phyloP scores from a whole-genome alignment of 192 early-diverging fungal species.

The Gryganskiella cystojenkinii region DNA sequence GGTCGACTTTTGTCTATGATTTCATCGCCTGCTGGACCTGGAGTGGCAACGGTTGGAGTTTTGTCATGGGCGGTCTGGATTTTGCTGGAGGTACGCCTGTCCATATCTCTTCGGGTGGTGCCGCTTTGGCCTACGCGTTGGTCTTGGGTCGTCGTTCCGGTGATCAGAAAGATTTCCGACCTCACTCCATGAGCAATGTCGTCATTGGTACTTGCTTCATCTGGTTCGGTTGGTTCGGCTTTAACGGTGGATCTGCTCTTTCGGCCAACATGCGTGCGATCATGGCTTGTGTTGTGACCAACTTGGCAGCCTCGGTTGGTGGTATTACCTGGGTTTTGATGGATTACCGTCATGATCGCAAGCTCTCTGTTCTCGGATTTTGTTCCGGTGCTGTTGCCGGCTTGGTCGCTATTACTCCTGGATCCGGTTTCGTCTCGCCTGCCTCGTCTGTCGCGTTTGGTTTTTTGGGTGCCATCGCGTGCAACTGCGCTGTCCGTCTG shows the following conservation, averaged over 20 bases:
- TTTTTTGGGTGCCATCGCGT: constrained; percentile 72
- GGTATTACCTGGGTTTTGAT: constrained; percentile 86
- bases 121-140: constrained; percentile 89
- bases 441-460: constrained; percentile 89
- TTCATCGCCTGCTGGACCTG: constrained; percentile 97
- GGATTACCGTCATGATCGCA: constrained; percentile 82
- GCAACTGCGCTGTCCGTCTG: constrained; percentile 84
- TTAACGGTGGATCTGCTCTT: constrained; percentile 92
- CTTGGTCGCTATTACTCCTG: constrained; percentile 94
- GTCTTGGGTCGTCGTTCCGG: constrained; percentile 86
- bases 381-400: constrained; percentile 96
- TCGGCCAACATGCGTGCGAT: constrained; percentile 86
- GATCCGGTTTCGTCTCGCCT: constrained; percentile 86
- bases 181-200: constrained; percentile 93
- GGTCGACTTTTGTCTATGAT: constrained; percentile 94
- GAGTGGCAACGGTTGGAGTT: constrained; percentile 87
- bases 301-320: constrained; percentile 84
- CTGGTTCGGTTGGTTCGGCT: constrained; percentile 98
- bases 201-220: constrained; percentile 89
- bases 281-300: constrained; percentile 87
- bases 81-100: constrained; percentile 98
- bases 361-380: constrained; percentile 91
- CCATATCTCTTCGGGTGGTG: constrained; percentile 91
- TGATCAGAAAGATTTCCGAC: constrained; percentile 77
- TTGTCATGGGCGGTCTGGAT: constrained; percentile 85